These are phyloP conservation scores for Casuarina glauca DNA, from an alignment of 306 rosid genomes.

Conservation along the genomic window DNA sequence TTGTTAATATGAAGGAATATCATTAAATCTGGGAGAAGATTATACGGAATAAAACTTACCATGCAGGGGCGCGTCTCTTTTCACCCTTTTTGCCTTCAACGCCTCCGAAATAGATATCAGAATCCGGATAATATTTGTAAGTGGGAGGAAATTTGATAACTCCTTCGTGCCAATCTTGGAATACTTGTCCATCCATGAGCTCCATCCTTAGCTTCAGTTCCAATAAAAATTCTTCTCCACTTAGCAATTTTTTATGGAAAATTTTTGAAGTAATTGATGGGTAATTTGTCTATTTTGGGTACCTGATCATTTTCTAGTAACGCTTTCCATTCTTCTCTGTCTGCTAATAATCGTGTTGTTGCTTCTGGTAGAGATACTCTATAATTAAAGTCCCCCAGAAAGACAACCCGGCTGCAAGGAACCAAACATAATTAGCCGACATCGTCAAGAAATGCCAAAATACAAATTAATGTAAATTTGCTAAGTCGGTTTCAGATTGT, in stretches of 20 bases:
- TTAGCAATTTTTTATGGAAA: not conserved
- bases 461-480: not conserved
- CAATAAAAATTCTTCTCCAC: conserved; percentile 9
- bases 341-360: conserved; percentile 60
- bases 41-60: conserved; percentile 40
- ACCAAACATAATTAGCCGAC: conserved; percentile 20
- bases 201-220: conserved; percentile 72
- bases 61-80: conserved; percentile 80
- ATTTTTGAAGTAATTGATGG: not conserved
- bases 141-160: conserved; percentile 75
- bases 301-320: conserved; percentile 85
- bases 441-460: not conserved
- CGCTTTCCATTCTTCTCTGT: conserved; percentile 53
- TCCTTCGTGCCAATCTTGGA: conserved; percentile 86
- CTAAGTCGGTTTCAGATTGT: not conserved
- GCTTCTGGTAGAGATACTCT: conserved; percentile 78
- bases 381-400: conserved; percentile 90
- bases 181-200: conserved; percentile 49
- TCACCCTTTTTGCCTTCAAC: conserved; percentile 43
- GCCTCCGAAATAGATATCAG: conserved; percentile 68
- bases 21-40: not conserved
- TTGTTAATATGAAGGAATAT: conserved; percentile 2
- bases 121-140: conserved; percentile 74
- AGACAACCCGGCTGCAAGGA: conserved; percentile 63
- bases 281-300: not conserved